Base-by-base conservation (phyloP, 495 filamentous ascomycete genomes). In the Hypoxylon cercidicola region DNA sequence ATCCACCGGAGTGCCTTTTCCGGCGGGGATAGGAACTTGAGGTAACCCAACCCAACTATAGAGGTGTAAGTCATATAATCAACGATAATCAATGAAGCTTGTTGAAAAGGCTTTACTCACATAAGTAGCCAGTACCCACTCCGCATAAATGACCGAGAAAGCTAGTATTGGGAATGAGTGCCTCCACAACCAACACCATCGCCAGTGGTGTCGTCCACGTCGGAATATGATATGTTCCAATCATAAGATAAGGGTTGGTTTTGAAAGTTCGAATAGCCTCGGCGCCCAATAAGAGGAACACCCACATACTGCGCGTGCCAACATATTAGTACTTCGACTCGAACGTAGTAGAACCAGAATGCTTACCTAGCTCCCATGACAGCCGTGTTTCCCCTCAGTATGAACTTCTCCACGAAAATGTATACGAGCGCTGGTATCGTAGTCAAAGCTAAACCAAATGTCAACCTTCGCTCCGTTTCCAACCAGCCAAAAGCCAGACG, bases 191-290 rank as follows among this genome's bases (percentile, higher is more conserved):
- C 20, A 92, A 72, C 55, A 93, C 84, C 54, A 90, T 76, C 34
- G 90, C 73, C 3, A 98, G 73, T n/a, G 95, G 95, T 1, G 91
- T 90, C 11, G 87, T 89, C 93, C 93, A 97, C 0, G 93, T 97
- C 0, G 95, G 95, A 46, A 99, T 90, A 69, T 89, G 87, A 66
- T 86, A 84, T 7, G 87, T 86, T 23, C 86, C 89, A 21, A 92
- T 79, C 75, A 82, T 85, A 69, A 97, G 90, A 69, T 89, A 84
- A 0, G 93, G 92, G 68, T 92, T 89, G 13, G 82, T 79, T 59
- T 72, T 75, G 76, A 86, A 92, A 3, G 89, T 91, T 71, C 92
- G 91, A 28, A 97, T 88, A 9, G 92, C 87, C 77, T 97, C 95
- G 28, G 87, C 84, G 45, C 87, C 89, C 41, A 97, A 79, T 46